Conservation (phyloP, 768 basidiomycete species). For the Gloeophyllum trabeum region DNA sequence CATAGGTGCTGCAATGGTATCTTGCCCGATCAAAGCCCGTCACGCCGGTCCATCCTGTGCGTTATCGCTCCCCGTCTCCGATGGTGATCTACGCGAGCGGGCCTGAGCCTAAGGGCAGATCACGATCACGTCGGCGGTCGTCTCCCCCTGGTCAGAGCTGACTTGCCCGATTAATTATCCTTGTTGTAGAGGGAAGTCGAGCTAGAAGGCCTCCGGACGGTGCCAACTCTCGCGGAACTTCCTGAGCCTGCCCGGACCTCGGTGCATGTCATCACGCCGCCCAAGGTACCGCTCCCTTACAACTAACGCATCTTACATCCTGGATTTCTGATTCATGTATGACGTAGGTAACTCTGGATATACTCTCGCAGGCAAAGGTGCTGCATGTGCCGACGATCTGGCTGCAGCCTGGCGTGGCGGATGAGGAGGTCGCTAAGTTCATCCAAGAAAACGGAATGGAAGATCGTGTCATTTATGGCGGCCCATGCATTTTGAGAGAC, state of each 20-base stretch:
- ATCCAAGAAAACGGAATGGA: conserved; percentile 54
- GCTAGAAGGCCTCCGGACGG: conserved; percentile 52
- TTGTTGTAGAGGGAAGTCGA: conserved; percentile 51
- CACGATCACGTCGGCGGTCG: too few relatives aligned
- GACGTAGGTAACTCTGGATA: conserved; percentile 52
- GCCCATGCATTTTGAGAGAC: conserved; percentile 72
- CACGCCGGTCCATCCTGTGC: conserved; percentile 66
- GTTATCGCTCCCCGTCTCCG: conserved; percentile 10
- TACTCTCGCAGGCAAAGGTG: conserved; percentile 59
- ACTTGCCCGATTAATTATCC: too few relatives aligned
- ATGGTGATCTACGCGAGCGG: too few relatives aligned
- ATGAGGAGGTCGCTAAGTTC: conserved; percentile 48
- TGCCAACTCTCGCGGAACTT: conserved; percentile 45
- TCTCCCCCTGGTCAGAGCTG: too few relatives aligned
- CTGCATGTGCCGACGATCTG: conserved; percentile 69
- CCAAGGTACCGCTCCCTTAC: conserved; percentile 33
- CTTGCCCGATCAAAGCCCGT: conserved; percentile 43
- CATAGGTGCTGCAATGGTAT: conserved; percentile 76
- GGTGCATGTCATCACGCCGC: conserved; percentile 70
- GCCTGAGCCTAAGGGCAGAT: too few relatives aligned
- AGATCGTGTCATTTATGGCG: conserved; percentile 67
- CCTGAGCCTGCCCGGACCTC: conserved; percentile 53
- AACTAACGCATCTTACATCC: background rate
- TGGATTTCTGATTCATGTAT: background rate
- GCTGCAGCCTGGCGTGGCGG: conserved; percentile 85